Base-by-base conservation (phyloP, 2,329 filamentous ascomycete genomes). In the Sordariomycetes sp. region DNA sequence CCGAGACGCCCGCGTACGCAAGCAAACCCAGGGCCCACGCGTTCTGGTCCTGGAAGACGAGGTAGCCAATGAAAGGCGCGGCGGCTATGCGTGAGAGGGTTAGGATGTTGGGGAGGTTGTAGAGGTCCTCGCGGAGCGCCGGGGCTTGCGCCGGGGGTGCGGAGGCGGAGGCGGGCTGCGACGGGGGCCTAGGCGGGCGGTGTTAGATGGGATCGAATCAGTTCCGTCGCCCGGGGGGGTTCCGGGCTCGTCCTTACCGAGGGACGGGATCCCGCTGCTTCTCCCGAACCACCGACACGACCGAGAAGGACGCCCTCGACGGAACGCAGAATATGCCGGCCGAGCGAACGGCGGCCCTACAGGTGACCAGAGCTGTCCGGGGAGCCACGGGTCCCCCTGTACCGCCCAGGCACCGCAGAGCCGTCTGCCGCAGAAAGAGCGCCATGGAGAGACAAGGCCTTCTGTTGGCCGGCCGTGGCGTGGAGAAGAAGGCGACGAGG, bases 71-170 rank as follows among this genome's bases (percentile, higher is more conserved):
- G 34, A 87, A 76, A 0, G 94, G 94, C 1, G 94, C 89, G 1
- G 89, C 86, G 55, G 89, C 68, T 45, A 99, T 81, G 2, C 94
- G 87, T 2, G 90, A 89, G 62, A 92, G 85, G 1, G 94, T 99
- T 56, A 99, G 79, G 60, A 95, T 77, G 68, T 99, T 99, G 48
- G 94, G 94, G n/a, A 99, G 67, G 39, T 90, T 99, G 74, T 95
- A 96, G 66, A 99, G 96, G 67, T 99, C 90, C 72, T 99, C 94
- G 68, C 86, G 89, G 10, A 69, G 45, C 15, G 59, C 59, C 22
- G 57, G 52, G 5, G 36, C 17, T 42, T 42, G 42, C 10, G 55
- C 28, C 12, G 55, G 34, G 5, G 55, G 12, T 10, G 54, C 6
- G 2, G 34, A 10, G 12, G 54, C 10, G 15, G 45, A 7, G n/a